phyloP scores from a whole-genome alignment of 768 basidiomycete species.

The Pisolithus marmoratus region DNA sequence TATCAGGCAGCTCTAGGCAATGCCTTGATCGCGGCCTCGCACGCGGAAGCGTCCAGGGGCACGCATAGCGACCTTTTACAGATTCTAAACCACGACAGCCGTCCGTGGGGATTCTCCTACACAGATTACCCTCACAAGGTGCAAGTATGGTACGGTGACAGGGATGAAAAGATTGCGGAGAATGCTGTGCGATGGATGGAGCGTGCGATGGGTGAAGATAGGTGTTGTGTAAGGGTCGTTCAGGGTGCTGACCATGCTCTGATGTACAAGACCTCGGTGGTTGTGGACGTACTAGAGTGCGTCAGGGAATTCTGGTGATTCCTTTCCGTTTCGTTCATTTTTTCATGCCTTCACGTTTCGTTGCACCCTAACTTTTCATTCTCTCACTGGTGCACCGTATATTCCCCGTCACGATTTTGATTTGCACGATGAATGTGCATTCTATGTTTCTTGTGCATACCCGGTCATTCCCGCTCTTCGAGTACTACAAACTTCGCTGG shows the following conservation, averaged over 20 bases:
- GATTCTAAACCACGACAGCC: conserved; percentile 86
- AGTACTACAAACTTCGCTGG: conserved; percentile 7
- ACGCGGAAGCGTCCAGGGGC: conserved; percentile 89
- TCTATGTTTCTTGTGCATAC: conserved; percentile 16
- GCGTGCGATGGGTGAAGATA: conserved; percentile 66
- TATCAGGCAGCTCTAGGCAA: conserved; percentile 75
- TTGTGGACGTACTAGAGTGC: conserved; percentile 78
- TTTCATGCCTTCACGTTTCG: neutral
- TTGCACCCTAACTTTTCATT: conserved; percentile 4
- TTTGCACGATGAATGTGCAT: conserved; percentile 8
- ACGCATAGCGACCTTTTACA: conserved; percentile 87
- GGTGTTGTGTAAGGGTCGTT: conserved; percentile 76
- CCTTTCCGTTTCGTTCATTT: neutral
- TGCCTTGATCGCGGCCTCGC: conserved; percentile 88
- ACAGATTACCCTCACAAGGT: conserved; percentile 68
- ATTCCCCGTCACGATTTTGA: conserved; percentile 4
- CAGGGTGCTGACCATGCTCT: conserved; percentile 88
- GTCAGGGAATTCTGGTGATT: conserved; percentile 51
- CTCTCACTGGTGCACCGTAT: conserved; percentile 15
- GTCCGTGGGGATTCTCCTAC: conserved; percentile 90
- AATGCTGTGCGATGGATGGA: conserved; percentile 93
- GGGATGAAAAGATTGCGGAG: conserved; percentile 90
- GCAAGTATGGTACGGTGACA: conserved; percentile 89
- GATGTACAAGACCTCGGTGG: conserved; percentile 87
- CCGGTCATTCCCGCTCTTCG: conserved; percentile 9